phyloP scores from a whole-genome alignment of 1,284 basidiomycete genomes.

The Apiotrichum sp. region DNA sequence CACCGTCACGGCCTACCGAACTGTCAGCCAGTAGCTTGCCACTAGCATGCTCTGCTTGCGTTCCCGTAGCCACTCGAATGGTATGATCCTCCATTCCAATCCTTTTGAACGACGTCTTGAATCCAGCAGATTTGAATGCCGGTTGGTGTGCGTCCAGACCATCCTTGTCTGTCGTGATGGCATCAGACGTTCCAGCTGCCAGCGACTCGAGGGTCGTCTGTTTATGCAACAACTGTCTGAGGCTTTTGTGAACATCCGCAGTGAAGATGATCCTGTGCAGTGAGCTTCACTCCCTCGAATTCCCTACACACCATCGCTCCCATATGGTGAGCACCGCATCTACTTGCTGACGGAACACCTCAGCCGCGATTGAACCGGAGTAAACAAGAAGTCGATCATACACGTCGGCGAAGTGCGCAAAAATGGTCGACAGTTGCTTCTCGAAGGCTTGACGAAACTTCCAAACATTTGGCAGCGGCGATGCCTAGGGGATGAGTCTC shows the following conservation, averaged over 20 bases:
- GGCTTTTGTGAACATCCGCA: slow-evolving; percentile 67
- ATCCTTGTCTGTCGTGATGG: background rate
- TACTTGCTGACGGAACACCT: slow-evolving; percentile 87
- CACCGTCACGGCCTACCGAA: background rate
- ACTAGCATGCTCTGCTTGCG: too few species aligned
- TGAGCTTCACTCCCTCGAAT: background rate
- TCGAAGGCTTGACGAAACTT: slow-evolving; percentile 90
- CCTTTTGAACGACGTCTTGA: slow-evolving; percentile 45
- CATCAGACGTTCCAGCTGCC: background rate
- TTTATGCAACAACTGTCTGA: slow-evolving; percentile 68
- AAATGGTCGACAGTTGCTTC: slow-evolving; percentile 73
- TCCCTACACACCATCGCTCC: slow-evolving; percentile 66
- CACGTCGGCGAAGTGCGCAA: slow-evolving; percentile 87
- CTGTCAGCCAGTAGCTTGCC: background rate
- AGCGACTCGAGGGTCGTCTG: slow-evolving; percentile 26
- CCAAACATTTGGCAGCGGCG: slow-evolving; percentile 57
- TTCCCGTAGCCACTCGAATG: too few species aligned
- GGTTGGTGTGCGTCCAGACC: slow-evolving; percentile 35
- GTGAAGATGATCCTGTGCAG: slow-evolving; percentile 69
- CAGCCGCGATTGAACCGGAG: slow-evolving; percentile 84
- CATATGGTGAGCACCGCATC: slow-evolving; percentile 79
- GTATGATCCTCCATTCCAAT: slow-evolving; percentile 23
- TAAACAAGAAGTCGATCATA: slow-evolving; percentile 67
- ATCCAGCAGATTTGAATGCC: slow-evolving; percentile 71
- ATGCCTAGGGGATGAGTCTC: slow-evolving; percentile 23